phyloP scores from a whole-genome alignment of 75 land plant genomes.

The Selaginella moellendorffii region DNA sequence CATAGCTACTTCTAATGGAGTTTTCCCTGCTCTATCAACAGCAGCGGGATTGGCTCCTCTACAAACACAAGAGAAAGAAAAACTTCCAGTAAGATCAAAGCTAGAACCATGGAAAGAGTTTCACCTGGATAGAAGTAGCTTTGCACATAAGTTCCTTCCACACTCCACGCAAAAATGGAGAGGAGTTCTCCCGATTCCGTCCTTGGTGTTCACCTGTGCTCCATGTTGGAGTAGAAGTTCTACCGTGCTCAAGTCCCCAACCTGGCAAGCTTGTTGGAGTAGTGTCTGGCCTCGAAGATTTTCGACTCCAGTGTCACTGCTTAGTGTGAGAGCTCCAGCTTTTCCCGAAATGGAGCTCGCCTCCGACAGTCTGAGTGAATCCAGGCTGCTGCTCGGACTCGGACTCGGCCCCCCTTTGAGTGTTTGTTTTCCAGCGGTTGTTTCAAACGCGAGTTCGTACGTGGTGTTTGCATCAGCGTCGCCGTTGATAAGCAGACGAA shows the following conservation, averaged over 20 bases:
- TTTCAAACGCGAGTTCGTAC: constrained; percentile 19
- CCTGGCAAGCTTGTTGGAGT: constrained; percentile 74
- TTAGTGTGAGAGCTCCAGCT: too few relatives aligned
- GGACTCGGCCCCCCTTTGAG: not conserved
- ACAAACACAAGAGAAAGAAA: not conserved
- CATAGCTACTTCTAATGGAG: constrained; percentile 65
- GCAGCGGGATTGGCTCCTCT: constrained; percentile 65
- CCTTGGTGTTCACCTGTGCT: constrained; percentile 57
- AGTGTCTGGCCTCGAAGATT: constrained; percentile 59
- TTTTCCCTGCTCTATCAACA: constrained; percentile 48
- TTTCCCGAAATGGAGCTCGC: too few relatives aligned
- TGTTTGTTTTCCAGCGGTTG: not conserved
- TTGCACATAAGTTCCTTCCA: constrained; percentile 48
- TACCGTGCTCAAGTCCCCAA: constrained; percentile 52
- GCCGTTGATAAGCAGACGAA: constrained; percentile 38
- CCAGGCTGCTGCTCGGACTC: not conserved
- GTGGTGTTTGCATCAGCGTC: constrained; percentile 55
- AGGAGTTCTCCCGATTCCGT: constrained; percentile 70
- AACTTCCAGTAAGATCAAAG: not conserved
- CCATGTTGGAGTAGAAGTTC: constrained; percentile 86
- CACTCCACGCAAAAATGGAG: constrained; percentile 63
- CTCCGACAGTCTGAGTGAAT: too few relatives aligned
- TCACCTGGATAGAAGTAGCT: constrained; percentile 70
- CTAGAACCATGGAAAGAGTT: not conserved
- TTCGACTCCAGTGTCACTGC: not conserved